Evolutionary conservation across 129 eudicot species (phyloP), one percentile per base, ranked within the genome.

Genomic region (Ambrosia artemisiifolia): DNA sequence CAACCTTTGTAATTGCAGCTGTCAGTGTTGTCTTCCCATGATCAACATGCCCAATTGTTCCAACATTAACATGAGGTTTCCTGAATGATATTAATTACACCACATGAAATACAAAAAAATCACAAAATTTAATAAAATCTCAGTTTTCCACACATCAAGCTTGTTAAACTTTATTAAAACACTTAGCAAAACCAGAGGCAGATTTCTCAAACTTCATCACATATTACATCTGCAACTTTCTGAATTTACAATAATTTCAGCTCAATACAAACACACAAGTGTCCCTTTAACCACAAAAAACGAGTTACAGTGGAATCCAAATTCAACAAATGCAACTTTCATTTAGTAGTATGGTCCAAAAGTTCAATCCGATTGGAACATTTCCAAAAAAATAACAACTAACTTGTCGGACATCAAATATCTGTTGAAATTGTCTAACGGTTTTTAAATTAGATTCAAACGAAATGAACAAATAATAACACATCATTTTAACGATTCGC

Each of bases 11-110:
- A 28, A 94, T 94, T 59, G 96, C 97, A 18, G 98, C 98, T 1
- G 98, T 94, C 61, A 94, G 78, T 34, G 98, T 94, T 18, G 98
- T 90, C 81, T 94, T 94, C 62, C 98, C 98, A 79, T 94, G 98
- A 81, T 94, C 98, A 90, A 94, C 98, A 50, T 94, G 98, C 44
- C 98, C 97, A 79, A 94, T 90, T 44, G 98, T 94, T 63, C 98
- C 98, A n/a, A 94, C 96, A 75, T 94, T 94, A 24, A 94, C 97
- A 34, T 90, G 96, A 53, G 97, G 97, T 60, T 94, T 94, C 70
- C 98, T 94, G 89, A 56, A 33, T 59, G 46, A 70, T 47, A 50
- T 19, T 63, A 78, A 63, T 59, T 8, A 61, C 65, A 36, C 6
- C 24, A 50, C 55, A 50, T 6, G 7, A 69, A 6, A 18, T 33